Conservation (phyloP, 2,329 filamentous ascomycete genomes). For the Colletotrichum chrysophilum region DNA sequence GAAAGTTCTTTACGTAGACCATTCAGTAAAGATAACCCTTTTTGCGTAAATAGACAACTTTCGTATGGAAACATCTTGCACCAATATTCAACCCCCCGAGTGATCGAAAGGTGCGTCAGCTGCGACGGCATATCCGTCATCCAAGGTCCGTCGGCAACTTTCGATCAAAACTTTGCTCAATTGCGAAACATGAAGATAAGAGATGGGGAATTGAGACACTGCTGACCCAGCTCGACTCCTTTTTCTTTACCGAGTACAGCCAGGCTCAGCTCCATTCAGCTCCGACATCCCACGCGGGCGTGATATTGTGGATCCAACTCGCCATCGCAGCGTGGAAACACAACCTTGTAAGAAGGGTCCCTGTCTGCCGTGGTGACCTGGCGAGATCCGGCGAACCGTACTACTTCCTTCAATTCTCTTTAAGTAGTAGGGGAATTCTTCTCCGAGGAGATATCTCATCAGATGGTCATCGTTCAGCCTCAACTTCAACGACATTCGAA, state of each 20-base stretch:
- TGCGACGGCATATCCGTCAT: not conserved
- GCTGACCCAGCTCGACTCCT: not conserved
- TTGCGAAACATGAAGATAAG: not conserved
- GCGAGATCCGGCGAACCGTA: conserved; percentile 2
- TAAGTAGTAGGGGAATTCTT: not conserved
- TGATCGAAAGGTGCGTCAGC: not conserved
- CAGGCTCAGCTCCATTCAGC: not conserved
- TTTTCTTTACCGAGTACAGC: not conserved
- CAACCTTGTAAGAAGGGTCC: not conserved
- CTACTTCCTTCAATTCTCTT: not conserved
- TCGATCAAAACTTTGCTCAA: not conserved
- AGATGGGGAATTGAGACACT: not conserved
- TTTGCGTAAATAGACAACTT: not conserved
- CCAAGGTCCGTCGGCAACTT: not conserved
- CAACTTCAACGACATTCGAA: not conserved
- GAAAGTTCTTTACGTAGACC: not conserved
- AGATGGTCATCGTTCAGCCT: not conserved
- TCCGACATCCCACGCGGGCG: not conserved
- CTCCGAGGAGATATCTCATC: not conserved
- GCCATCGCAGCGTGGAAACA: not conserved
- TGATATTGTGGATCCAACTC: conserved; percentile 11
- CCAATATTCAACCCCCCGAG: not conserved
- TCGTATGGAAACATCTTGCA: not conserved
- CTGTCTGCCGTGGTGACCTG: not conserved
- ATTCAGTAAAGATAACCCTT: not conserved